These are phyloP conservation scores for Mycosphaerelloides madeirae DNA, from an alignment of 2,329 filamentous ascomycete genomes.

Conservation along the genomic window DNA sequence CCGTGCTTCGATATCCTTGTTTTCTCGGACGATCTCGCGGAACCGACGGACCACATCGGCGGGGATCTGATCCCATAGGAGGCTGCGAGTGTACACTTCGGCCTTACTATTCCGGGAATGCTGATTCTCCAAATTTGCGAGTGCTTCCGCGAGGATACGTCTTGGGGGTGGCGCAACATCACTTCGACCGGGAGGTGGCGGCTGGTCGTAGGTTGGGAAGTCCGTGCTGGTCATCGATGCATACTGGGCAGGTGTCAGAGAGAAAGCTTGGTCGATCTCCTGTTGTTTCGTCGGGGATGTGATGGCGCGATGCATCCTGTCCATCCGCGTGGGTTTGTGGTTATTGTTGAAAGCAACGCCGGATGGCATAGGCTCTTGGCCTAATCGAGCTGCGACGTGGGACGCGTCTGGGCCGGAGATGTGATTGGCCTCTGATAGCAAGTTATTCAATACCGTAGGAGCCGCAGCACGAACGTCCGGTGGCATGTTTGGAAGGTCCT, in stretches of 20 bases:
- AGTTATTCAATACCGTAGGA: constrained; percentile 70
- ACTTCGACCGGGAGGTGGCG: constrained; percentile 7
- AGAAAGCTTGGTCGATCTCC: constrained; percentile 81
- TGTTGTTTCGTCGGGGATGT: constrained; percentile 70
- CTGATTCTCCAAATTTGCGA: constrained; percentile 70
- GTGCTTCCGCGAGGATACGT: constrained; percentile 73
- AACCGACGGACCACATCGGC: constrained; percentile 88
- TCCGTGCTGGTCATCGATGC: constrained; percentile 68
- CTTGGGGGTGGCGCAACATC: constrained; percentile 39
- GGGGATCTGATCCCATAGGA: constrained; percentile 92
- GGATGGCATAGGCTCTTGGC: constrained; percentile 25
- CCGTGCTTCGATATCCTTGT: constrained; percentile 26
- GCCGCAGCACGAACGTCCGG: constrained; percentile 77
- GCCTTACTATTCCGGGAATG: constrained; percentile 51
- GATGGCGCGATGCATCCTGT: constrained; percentile 43
- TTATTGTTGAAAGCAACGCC: constrained; percentile 7
- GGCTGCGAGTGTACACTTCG: constrained; percentile 85
- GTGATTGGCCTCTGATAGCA: constrained; percentile 36
- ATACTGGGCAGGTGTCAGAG: constrained; percentile 80
- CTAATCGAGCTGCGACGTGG: constrained; percentile 6
- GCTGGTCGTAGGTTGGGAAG: constrained; percentile 58
- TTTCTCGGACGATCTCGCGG: constrained; percentile 78
- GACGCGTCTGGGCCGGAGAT: constrained; percentile 1
- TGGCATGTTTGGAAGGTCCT: constrained; percentile 70
- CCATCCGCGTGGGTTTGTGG: constrained; percentile 26